Evolutionary conservation across 306 rosid species (phyloP).

Genomic region (Cucurbita pepo): DNA sequence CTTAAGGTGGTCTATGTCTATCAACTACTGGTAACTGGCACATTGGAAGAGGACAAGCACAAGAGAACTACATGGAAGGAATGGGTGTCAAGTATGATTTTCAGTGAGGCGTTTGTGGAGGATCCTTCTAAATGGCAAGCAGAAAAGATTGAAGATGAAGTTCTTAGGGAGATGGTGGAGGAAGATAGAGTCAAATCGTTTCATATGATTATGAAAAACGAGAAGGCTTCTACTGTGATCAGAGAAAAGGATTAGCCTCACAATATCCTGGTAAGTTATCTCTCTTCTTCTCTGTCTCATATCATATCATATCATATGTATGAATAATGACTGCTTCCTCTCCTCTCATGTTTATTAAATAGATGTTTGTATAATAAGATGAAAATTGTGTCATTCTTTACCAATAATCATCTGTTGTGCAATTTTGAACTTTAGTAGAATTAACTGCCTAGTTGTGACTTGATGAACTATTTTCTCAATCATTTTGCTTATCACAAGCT

Average conservation of each 20-base stretch:
- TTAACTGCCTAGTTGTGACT: background rate
- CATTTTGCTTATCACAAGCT: background rate
- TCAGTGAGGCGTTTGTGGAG: slow-evolving; percentile 83
- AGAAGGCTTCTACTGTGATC: slow-evolving; percentile 67
- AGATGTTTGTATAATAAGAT: background rate
- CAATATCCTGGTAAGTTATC: background rate
- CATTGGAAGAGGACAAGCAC: slow-evolving; percentile 74
- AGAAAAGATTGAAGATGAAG: slow-evolving; percentile 79
- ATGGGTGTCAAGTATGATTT: slow-evolving; percentile 92
- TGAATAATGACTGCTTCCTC: background rate
- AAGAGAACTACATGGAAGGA: slow-evolving; percentile 83
- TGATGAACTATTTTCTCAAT: background rate
- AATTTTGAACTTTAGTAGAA: background rate
- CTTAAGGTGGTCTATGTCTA: slow-evolving; percentile 76
- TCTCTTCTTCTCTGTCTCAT: background rate
- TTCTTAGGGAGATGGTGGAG: slow-evolving; percentile 67
- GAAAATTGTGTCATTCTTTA: background rate
- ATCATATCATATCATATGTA: background rate
- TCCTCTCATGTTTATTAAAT: background rate
- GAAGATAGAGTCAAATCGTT: slow-evolving; percentile 64
- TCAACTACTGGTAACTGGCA: slow-evolving; percentile 68
- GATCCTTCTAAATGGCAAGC: slow-evolving; percentile 87
- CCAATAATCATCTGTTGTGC: background rate
- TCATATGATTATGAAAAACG: slow-evolving; percentile 91
- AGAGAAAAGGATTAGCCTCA: slow-evolving; percentile 20